Evolutionary conservation across 2,329 filamentous ascomycete species (phyloP).

Genomic region (Apiospora koreana): DNA sequence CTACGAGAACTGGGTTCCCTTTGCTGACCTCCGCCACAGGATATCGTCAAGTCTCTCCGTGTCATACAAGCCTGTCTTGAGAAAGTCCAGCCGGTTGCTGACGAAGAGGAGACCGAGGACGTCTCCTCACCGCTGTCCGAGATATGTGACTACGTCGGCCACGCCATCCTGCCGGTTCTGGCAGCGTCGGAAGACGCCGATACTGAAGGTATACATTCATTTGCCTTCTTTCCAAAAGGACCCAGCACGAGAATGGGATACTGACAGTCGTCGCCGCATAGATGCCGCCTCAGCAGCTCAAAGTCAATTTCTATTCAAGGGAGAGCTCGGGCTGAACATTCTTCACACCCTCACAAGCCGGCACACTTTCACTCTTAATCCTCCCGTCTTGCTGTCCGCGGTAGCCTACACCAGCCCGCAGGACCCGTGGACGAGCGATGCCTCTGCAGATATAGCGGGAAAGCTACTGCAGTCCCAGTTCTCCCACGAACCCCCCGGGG

Average conservation of each 20-base stretch:
- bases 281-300: not conserved
- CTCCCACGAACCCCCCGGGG: not conserved
- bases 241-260: not conserved
- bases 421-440: constrained; percentile 27
- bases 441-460: constrained; percentile 17
- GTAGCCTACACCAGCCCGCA: constrained; percentile 28
- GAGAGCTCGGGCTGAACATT: constrained; percentile 23
- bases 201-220: not conserved
- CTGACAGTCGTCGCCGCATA: not conserved
- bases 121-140: not conserved
- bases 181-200: not conserved
- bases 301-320: constrained; percentile 13
- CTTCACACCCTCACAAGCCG: constrained; percentile 27
- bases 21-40: not conserved
- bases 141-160: not conserved
- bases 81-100: no score
- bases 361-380: constrained; percentile 6
- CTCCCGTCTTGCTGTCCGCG: constrained; percentile 32
- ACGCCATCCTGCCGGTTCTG: not conserved
- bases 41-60: not conserved
- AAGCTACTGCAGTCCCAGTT: constrained; percentile 20
- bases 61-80: not conserved
- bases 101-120: not conserved
- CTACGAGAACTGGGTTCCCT: no score
- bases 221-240: not conserved